Percentiles rank a stretch among this genome's conserved stretches.
Evolutionary conservation across 2,329 filamentous ascomycete species (phyloP).

Genomic region (Microcyclospora pomicola): DNA sequence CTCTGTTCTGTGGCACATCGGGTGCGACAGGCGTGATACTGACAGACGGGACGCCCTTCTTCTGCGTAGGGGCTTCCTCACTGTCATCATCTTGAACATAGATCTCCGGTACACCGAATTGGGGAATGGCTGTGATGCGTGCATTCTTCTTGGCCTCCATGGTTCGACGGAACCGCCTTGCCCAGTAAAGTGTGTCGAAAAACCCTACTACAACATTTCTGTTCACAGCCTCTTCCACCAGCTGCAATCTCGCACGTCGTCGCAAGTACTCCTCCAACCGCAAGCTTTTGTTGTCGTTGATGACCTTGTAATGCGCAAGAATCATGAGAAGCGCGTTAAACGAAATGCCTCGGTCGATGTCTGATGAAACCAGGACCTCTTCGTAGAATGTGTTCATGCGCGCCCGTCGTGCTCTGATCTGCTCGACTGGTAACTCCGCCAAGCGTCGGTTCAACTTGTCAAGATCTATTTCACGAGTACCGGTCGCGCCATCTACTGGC

Average conservation of each 20-base stretch:
- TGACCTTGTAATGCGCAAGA: slow-evolving; percentile 95
- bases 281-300: slow-evolving; percentile 92
- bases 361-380: slow-evolving; percentile 85
- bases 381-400: slow-evolving; percentile 94
- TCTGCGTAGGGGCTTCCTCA: slow-evolving; percentile 21
- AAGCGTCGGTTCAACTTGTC: slow-evolving; percentile 61
- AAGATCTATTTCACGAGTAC: slow-evolving; percentile 48
- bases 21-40: slow-evolving; percentile 16
- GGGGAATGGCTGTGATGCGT: slow-evolving; percentile 64
- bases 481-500: slow-evolving; percentile 27
- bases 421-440: slow-evolving; percentile 55
- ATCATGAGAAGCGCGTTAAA: slow-evolving; percentile 92
- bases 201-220: slow-evolving; percentile 85
- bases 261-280: slow-evolving; percentile 89
- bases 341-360: slow-evolving; percentile 76
- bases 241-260: slow-evolving; percentile 75
- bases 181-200: slow-evolving; percentile 88
- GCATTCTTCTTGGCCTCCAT: slow-evolving; percentile 58
- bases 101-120: slow-evolving; percentile 78
- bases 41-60: slow-evolving; percentile 17
- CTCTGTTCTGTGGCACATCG: too few species aligned
- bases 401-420: slow-evolving; percentile 60
- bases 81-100: slow-evolving; percentile 59
- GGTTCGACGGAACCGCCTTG: slow-evolving; percentile 63
- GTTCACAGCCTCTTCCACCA: slow-evolving; percentile 87